Base-by-base conservation (phyloP, 495 filamentous ascomycete species). In the Recurvomyces mirabilis region DNA sequence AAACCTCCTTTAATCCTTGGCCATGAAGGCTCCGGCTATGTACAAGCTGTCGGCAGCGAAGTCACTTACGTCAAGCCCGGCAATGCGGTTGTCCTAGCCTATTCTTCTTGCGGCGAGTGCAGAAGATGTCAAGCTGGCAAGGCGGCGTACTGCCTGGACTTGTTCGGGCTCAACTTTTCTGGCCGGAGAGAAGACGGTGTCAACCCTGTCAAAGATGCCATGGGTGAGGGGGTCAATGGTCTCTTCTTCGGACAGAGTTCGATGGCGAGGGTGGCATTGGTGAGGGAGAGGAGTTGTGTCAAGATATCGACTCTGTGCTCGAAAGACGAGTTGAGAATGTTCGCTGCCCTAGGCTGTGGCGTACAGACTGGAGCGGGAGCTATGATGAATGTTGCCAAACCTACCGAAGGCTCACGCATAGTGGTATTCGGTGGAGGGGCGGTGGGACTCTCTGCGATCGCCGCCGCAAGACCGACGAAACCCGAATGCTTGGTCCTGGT, bases 401-500 rank as follows among this genome's bases (percentile, higher is more conserved):
- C 50, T 14, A 12, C 32, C 10, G 34, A 19, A 12, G 44, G 44
- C 19, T 43, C 44, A 3, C 32, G 9, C 24, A 38, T 53, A 11
- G 50, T 45, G n/a, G 41, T 53, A 5, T 53, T 53, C 24, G 50
- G 50, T 28, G 50, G 34, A 24, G 50, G 50, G 10, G 45, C 50
- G 13, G 50, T 53, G 3, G 50, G 50, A 19, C n/a, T 53, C 10
- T n/a, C 50, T 4, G 50, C 50, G 13, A 14, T 47, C 6, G 9
- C 44, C 31, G 50, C 50, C 7, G 50, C 50, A 2, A 38, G 15
- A 34, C 31, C 37, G 2, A 32, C 38, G 6, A 36, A 26, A 9
- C 44, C 45, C 5, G 38, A 6, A 19, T 14, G 18, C 9, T 15
- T 53, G 9, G 25, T 53, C 4, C 15, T 49, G 15, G 29, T 53